These are phyloP conservation scores for Scenedesmus sp. DNA, from an alignment of 163 green algal species.

Conservation along the genomic window DNA sequence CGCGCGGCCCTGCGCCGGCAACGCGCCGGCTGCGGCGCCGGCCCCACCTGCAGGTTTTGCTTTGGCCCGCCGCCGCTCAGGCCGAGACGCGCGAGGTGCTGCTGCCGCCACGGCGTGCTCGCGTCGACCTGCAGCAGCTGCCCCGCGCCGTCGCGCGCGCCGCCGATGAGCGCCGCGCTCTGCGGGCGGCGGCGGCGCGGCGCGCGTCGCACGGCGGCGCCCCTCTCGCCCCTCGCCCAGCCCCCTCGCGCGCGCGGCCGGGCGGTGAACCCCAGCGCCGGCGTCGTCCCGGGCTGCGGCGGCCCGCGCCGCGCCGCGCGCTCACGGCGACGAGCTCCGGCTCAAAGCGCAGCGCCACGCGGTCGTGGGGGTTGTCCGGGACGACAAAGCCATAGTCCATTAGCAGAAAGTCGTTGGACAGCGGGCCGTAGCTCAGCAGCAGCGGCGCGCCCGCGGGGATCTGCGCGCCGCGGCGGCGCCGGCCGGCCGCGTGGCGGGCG, in stretches of 20 bases:
- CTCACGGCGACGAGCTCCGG: slow-evolving; percentile 23
- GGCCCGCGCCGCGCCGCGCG: too few relatives aligned
- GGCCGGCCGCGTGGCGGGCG: not conserved
- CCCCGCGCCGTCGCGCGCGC: not conserved
- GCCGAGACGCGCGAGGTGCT: not conserved
- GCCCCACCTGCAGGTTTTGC: slow-evolving; percentile 12
- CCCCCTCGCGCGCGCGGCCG: too few relatives aligned
- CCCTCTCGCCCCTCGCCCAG: too few relatives aligned
- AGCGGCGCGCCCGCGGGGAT: slow-evolving; percentile 66
- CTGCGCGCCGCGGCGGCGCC: slow-evolving; percentile 14
- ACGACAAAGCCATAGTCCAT: slow-evolving; percentile 82
- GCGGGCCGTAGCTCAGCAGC: slow-evolving; percentile 77
- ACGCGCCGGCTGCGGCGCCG: not conserved
- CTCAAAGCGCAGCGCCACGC: slow-evolving; percentile 60
- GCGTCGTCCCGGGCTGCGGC: too few relatives aligned
- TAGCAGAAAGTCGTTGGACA: slow-evolving; percentile 89
- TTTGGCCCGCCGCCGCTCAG: not conserved
- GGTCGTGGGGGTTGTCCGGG: slow-evolving; percentile 78
- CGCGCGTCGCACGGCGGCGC: too few relatives aligned
- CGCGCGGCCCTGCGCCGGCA: not conserved
- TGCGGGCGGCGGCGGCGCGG: too few relatives aligned
- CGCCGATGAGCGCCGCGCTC: slow-evolving; percentile 1
- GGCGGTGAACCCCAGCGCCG: too few relatives aligned
- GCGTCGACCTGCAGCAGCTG: slow-evolving; percentile 4
- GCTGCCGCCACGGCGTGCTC: slow-evolving; percentile 9